These are phyloP conservation scores for Fusarium sp. DNA, from an alignment of 2,329 filamentous ascomycete species.

Conservation along the genomic window DNA sequence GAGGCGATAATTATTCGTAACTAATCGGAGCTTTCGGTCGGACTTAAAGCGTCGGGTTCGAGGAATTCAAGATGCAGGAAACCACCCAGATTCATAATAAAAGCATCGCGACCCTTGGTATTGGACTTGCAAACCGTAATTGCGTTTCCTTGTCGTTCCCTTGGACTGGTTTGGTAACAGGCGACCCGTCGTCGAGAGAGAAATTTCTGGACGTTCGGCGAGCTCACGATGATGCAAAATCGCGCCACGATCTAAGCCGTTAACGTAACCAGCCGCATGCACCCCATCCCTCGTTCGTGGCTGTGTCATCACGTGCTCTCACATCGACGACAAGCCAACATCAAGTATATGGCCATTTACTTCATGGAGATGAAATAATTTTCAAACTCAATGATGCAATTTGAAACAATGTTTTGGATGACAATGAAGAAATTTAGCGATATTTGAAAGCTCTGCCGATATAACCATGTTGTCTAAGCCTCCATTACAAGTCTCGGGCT, in stretches of 20 bases:
- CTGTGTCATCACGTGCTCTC: conserved; percentile 24
- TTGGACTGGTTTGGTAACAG: conserved; percentile 4
- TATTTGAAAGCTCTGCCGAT: background rate
- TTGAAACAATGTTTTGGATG: conserved; percentile 10
- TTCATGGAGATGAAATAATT: background rate
- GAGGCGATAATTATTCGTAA: conserved; percentile 34
- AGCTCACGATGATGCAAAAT: conserved; percentile 39
- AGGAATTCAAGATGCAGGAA: conserved; percentile 9
- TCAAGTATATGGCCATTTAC: background rate
- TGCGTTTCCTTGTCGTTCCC: conserved; percentile 12
- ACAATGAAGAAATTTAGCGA: background rate
- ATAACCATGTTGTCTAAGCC: background rate
- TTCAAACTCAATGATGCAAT: background rate
- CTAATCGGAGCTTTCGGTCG: conserved; percentile 43
- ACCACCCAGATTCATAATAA: conserved; percentile 8
- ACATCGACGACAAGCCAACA: background rate
- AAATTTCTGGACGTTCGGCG: conserved; percentile 23
- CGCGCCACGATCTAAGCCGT: conserved; percentile 31
- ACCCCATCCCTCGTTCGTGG: background rate
- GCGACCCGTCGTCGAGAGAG: conserved; percentile 10
- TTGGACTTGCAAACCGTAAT: conserved; percentile 1
- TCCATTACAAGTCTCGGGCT: conserved; percentile 14
- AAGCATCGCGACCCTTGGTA: conserved; percentile 18
- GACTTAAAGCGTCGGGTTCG: conserved; percentile 23
- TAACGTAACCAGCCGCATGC: background rate